Conservation (phyloP, 2,329 filamentous ascomycete species). For the Apiospora sp. region DNA sequence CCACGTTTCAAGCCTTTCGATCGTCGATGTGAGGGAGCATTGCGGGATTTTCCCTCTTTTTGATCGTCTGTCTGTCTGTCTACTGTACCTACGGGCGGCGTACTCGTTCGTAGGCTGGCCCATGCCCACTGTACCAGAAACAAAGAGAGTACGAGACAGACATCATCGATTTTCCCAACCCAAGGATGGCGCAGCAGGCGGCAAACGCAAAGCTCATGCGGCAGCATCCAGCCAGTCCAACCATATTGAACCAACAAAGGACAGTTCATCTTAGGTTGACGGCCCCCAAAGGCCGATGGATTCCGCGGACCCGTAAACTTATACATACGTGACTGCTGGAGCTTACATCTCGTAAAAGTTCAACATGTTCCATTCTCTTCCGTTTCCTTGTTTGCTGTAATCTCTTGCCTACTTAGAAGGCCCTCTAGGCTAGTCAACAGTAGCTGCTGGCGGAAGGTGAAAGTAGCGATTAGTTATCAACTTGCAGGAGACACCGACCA, state of each 20-base stretch:
- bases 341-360: not conserved
- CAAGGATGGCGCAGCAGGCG: constrained; percentile 3
- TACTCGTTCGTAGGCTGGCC: not conserved
- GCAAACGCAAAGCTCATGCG: not conserved
- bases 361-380: not conserved
- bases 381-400: not conserved
- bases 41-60: not conserved
- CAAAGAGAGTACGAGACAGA: not conserved
- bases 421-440: not conserved
- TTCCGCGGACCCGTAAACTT: not conserved
- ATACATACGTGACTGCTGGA: not conserved
- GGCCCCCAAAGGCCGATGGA: not conserved
- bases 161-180: not conserved
- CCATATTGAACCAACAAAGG: not conserved
- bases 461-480: not conserved
- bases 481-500: not conserved
- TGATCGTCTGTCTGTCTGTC: no score
- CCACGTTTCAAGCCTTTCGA: constrained; percentile 8
- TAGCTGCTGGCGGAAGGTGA: not conserved
- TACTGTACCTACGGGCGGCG: not conserved
- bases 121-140: not conserved
- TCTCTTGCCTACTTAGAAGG: not conserved
- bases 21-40: constrained; percentile 4
- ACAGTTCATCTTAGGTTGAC: not conserved
- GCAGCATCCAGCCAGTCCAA: not conserved